Percentiles rank a stretch among this genome's conserved stretches.
Conservation (phyloP, 345 rosid species). For the Eucalyptus microcorys region DNA sequence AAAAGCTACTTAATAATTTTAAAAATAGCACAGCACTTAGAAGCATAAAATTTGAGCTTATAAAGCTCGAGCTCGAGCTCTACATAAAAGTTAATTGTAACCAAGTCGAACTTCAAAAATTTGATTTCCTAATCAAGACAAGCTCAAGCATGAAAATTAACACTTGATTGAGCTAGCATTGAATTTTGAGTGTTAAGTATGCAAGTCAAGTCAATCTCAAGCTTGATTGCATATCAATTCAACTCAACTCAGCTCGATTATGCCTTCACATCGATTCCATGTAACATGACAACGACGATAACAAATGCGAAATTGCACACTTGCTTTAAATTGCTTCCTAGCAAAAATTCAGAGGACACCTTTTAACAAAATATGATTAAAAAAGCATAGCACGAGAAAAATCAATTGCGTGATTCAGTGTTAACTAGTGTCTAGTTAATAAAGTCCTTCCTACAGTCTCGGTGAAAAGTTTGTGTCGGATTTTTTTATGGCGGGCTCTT, state of each 20-base stretch:
- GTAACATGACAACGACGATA: not conserved
- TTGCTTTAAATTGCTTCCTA: not conserved
- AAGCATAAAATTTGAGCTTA: not conserved
- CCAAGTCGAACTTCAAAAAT: fast-evolving
- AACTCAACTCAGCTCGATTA: not conserved
- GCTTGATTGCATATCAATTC: not conserved
- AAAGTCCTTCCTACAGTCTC: not conserved
- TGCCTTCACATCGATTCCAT: not conserved
- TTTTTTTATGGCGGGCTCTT: not conserved
- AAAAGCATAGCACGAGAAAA: not conserved
- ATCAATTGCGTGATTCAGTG: not conserved
- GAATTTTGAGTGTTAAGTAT: not conserved
- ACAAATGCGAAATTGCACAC: not conserved
- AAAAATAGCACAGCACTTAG: not conserved
- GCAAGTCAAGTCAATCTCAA: not conserved
- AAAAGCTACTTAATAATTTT: not conserved
- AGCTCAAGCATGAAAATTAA: not conserved
- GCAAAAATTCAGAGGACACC: not conserved
- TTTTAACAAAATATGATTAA: not conserved
- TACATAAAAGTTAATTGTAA: not conserved
- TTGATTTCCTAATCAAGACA: not conserved
- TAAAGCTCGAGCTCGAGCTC: not conserved
- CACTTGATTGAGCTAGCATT: not conserved
- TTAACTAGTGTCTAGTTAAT: not conserved
- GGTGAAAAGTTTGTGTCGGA: not conserved